Conservation (phyloP, 106 monocot genomes). For the Allium cepa region DNA sequence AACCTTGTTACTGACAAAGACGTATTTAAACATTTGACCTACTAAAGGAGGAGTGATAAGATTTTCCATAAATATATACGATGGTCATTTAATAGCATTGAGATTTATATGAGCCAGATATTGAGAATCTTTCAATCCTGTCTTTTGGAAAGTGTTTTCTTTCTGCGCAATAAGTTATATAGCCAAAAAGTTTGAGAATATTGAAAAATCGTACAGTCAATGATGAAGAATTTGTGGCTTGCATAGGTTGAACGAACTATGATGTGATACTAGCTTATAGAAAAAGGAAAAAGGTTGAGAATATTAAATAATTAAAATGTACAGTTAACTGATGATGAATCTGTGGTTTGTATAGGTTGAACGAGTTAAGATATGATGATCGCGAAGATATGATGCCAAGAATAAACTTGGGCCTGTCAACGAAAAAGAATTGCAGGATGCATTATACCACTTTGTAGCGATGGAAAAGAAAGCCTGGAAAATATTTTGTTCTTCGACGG, state of each 20-base stretch:
- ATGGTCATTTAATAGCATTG: no score
- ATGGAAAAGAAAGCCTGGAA: no score
- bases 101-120: neutral
- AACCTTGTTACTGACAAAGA: neutral
- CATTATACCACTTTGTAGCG: no score
- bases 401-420: neutral
- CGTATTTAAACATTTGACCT: neutral
- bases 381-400: neutral
- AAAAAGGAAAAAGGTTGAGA: conserved; percentile 2
- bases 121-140: neutral
- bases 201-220: no score
- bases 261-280: no score
- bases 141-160: no score
- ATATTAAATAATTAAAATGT: neutral
- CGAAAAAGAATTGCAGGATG: no score
- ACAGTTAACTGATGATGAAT: conserved; percentile 3
- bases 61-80: neutral
- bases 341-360: neutral
- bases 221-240: no score
- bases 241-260: no score
- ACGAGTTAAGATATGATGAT: neutral
- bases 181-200: no score
- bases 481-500: no score
- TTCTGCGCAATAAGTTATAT: no score
- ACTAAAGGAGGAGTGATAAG: neutral